Evolutionary conservation across 2,329 filamentous ascomycete genomes (phyloP), one percentile per base, ranked within the genome.

Genomic region (Trichoderma oligosporum): DNA sequence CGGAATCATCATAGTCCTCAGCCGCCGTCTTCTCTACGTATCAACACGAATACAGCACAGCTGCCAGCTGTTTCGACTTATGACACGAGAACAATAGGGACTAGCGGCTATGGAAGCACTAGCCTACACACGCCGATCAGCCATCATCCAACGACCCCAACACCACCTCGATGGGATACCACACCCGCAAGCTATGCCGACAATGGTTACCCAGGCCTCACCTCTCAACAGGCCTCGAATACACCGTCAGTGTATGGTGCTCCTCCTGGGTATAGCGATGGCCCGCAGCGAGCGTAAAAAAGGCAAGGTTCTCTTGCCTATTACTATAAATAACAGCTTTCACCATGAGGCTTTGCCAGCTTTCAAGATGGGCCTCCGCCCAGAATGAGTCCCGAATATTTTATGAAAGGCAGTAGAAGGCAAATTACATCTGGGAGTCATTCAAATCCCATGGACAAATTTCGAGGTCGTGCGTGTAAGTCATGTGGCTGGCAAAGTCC

Each of bases 141-240:
- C 64, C 71, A 74, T 56, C 68, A 73, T 49, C 68, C 70, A 24
- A 64, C 72, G 3, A 63, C 71, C 4, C 68, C 72, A 36, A 71
- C 73, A n/a, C 68, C 71, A 18, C 69, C 72, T 16, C 67, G 75
- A 52, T 77, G 75, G 75, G 75, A 77, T 16, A 62, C 73, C 27
- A 59, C 74, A 46, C 68, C 76, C 4, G 65, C 71, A 14, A 69
- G 65, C 44, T 76, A 76, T 57, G 56, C 69, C 1, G 74, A 76
- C 49, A 66, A 74, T 46, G 65, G 62, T 35, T 77, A 77, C 52
- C 65, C 74, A 12, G 70, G 70, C 59, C 62, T 77, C 52, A 64
- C 68, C 29, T 61, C 72, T 29, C 76, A 76, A 48, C 68, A 72
- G 35, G 56, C 56, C 16, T 65, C 70, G 27, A 39, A 64, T 11